phyloP scores from a whole-genome alignment of 2,329 filamentous ascomycete species.

The Trichoderma sp. region DNA sequence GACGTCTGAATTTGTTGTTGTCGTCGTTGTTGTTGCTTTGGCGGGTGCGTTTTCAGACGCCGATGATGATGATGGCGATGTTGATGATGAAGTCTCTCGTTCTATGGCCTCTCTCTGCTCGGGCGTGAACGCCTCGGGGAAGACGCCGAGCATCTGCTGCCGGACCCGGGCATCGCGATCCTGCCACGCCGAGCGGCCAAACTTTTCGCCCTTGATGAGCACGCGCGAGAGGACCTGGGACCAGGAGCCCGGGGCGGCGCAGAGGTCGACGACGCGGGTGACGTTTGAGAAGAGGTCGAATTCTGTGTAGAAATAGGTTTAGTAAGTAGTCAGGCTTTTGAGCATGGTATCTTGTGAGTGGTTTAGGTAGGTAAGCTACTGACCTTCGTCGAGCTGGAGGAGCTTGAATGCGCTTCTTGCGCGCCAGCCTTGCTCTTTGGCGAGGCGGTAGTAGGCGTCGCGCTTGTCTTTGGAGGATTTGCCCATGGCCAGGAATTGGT shows the following conservation, averaged over 20 bases:
- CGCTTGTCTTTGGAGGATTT: constrained; percentile 99
- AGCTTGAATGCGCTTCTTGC: constrained; percentile 96
- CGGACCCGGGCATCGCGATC: constrained; percentile 73
- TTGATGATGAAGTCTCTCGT: not conserved
- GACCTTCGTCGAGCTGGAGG: constrained; percentile 85
- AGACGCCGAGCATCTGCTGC: constrained; percentile 60
- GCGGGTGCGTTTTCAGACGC: not conserved
- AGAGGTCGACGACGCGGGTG: constrained; percentile 91
- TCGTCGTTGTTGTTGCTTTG: constrained; percentile 35
- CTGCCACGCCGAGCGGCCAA: constrained; percentile 83
- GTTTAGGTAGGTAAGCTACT: not conserved
- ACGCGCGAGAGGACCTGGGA: constrained; percentile 94
- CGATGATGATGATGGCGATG: not conserved
- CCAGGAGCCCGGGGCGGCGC: constrained; percentile 95
- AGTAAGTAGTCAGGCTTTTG: no score
- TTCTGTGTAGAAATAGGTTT: constrained; percentile 52
- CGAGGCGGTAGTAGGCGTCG: constrained; percentile 95
- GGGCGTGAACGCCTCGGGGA: constrained; percentile 35
- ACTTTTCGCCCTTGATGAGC: constrained; percentile 89
- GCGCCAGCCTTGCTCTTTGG: constrained; percentile 98
- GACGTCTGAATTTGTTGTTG: constrained; percentile 65
- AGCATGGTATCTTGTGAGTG: no score
- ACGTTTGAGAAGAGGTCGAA: constrained; percentile 93
- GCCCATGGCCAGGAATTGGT: constrained; percentile 63
- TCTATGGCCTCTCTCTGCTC: constrained; percentile 32